Conservation (phyloP, 2,329 filamentous ascomycete genomes). For the Sarocladiaceae sp. region DNA sequence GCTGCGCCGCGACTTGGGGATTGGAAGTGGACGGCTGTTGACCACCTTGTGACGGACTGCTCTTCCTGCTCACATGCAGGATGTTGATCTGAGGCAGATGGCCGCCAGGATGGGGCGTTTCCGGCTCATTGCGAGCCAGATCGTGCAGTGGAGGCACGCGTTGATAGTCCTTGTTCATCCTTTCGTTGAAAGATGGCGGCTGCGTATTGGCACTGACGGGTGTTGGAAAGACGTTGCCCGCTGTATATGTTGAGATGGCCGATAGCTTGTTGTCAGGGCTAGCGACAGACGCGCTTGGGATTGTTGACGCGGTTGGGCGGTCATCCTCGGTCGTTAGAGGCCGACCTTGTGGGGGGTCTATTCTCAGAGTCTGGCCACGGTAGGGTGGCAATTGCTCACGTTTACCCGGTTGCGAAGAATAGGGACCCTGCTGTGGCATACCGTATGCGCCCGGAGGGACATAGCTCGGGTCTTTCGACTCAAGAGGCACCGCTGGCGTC, state of each 20-base stretch:
- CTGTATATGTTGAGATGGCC: slow-evolving; percentile 43
- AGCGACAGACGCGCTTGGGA: slow-evolving; percentile 49
- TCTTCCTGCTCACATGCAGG: slow-evolving; percentile 43
- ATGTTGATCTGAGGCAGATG: slow-evolving; percentile 53
- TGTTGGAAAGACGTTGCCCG: slow-evolving; percentile 53
- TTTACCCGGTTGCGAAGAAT: slow-evolving; percentile 34
- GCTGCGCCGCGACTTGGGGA: slow-evolving; percentile 51
- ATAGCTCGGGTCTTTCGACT: slow-evolving; percentile 72
- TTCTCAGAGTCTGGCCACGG: slow-evolving; percentile 55
- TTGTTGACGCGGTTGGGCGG: slow-evolving; percentile 51
- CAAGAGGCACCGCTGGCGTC: slow-evolving; percentile 64
- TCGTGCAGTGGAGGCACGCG: slow-evolving; percentile 57
- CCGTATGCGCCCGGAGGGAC: slow-evolving; percentile 56
- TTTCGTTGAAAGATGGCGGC: slow-evolving; percentile 38
- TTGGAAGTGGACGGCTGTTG: slow-evolving; percentile 32
- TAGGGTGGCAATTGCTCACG: slow-evolving; percentile 54
- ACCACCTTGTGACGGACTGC: slow-evolving; percentile 36
- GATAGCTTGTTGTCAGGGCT: slow-evolving; percentile 60
- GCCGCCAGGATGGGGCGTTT: slow-evolving; percentile 44
- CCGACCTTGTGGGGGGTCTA: slow-evolving; percentile 56
- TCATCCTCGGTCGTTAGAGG: slow-evolving; percentile 52
- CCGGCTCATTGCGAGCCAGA: slow-evolving; percentile 47
- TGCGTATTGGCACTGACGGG: slow-evolving; percentile 53
- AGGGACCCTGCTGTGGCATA: slow-evolving; percentile 45
- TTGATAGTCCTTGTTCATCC: slow-evolving; percentile 52